Percentiles rank a stretch among this genome's conserved stretches.
These are phyloP conservation scores for Candida nonsorbophila DNA, from an alignment of 805 yeast genomes.

Conservation along the genomic window DNA sequence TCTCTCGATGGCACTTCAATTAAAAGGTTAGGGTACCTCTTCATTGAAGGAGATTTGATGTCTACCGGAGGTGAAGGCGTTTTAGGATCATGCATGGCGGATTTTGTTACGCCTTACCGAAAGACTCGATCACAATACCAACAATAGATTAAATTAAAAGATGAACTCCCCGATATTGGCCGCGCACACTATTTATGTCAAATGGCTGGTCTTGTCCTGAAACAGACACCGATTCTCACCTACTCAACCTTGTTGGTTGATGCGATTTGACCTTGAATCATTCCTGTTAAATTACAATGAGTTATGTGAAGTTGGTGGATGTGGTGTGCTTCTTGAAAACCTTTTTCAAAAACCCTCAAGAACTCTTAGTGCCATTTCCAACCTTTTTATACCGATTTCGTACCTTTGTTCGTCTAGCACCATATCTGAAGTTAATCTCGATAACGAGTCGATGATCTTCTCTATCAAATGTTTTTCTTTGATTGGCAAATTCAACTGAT, in stretches of 20 bases:
- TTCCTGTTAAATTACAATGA: too few species aligned
- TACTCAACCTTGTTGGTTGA: too few species aligned
- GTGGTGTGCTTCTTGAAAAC: too few species aligned
- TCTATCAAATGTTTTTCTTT: slow-evolving; percentile 79
- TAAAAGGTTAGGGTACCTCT: slow-evolving; percentile 2
- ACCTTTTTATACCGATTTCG: slow-evolving; percentile 71
- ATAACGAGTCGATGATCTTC: slow-evolving; percentile 77
- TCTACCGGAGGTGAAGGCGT: slow-evolving; percentile 1
- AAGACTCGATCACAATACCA: too few species aligned
- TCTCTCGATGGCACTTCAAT: slow-evolving; percentile 2
- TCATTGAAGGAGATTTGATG: slow-evolving; percentile 1
- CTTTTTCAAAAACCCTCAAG: slow-evolving; percentile 66
- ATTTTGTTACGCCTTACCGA: neutral
- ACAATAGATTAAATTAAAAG: too few species aligned
- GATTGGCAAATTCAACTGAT: slow-evolving; percentile 63
- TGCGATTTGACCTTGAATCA: too few species aligned
- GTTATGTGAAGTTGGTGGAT: too few species aligned
- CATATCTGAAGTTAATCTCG: slow-evolving; percentile 87
- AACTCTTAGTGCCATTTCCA: slow-evolving; percentile 78
- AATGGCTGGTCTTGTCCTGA: too few species aligned
- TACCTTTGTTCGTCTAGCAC: slow-evolving; percentile 77
- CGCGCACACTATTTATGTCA: too few species aligned
- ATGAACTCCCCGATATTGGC: too few species aligned
- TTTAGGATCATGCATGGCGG: neutral
- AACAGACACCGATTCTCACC: too few species aligned